Conservation (phyloP, 306 rosid species). For the Castanopsis chinensis region DNA sequence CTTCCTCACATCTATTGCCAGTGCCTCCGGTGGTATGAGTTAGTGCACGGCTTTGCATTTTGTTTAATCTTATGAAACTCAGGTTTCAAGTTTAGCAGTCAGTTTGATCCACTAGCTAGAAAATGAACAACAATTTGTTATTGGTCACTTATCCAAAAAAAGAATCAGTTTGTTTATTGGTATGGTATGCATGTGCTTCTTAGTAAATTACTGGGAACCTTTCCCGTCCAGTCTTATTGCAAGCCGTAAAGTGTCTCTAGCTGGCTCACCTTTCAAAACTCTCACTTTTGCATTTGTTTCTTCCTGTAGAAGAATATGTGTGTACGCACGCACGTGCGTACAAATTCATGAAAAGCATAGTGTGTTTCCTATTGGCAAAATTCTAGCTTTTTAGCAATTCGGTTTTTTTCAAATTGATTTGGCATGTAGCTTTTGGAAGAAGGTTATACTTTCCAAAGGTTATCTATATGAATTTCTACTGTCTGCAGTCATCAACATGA, state of each 20-base stretch:
- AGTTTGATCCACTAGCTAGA: background rate
- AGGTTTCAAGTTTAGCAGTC: background rate
- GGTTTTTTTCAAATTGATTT: no score
- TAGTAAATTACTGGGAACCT: background rate
- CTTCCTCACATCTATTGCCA: constrained; percentile 39
- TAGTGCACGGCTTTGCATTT: background rate
- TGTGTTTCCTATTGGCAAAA: background rate
- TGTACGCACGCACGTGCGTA: no score
- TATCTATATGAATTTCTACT: background rate
- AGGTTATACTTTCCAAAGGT: constrained; percentile 2
- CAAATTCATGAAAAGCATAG: background rate
- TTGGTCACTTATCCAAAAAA: no score
- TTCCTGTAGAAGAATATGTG: background rate
- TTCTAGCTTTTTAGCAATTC: background rate
- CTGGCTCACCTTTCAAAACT: background rate
- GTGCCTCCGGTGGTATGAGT: constrained; percentile 78
- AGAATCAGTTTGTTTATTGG: background rate
- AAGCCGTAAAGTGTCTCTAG: background rate
- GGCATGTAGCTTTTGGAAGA: background rate
- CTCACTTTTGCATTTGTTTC: background rate
- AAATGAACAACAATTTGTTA: background rate
- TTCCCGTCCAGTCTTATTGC: background rate
- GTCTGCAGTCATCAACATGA: background rate
- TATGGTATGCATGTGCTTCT: background rate
- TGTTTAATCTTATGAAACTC: background rate